A percentile compares a stretch with the other conserved stretches of the same genome.
Conservation (phyloP, 2,329 filamentous ascomycete genomes). For the Fusarium devonianum region DNA sequence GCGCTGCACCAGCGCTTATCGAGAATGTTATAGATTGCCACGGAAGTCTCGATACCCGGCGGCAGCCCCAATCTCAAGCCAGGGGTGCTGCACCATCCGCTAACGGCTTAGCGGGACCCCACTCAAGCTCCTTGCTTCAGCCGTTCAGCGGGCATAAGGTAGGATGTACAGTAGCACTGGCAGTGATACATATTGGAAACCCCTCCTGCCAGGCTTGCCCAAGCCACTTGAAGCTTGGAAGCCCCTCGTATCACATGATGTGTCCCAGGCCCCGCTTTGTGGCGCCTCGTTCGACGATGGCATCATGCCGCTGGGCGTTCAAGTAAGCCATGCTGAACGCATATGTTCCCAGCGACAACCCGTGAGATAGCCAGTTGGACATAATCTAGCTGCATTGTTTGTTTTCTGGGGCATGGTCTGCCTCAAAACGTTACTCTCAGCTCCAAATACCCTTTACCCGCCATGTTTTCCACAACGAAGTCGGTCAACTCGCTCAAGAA, state of each 20-base stretch:
- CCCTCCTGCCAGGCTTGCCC: background rate
- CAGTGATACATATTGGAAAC: too few relatives aligned
- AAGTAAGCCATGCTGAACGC: constrained; percentile 14
- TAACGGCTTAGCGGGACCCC: constrained; percentile 26
- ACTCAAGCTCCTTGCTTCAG: constrained; percentile 41
- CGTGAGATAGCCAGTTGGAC: constrained; percentile 5
- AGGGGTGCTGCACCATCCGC: constrained; percentile 27
- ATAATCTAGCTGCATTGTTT: background rate
- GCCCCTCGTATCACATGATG: constrained; percentile 38
- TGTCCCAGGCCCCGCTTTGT: constrained; percentile 23
- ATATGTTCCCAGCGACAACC: constrained; percentile 12
- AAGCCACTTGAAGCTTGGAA: constrained; percentile 27
- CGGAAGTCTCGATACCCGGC: constrained; percentile 33
- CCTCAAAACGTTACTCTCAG: background rate
- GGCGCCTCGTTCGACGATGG: constrained; percentile 39
- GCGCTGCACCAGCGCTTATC: background rate
- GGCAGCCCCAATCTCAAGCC: constrained; percentile 29
- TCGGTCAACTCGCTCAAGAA: constrained; percentile 48
- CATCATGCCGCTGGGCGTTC: constrained; percentile 31
- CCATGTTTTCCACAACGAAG: constrained; percentile 51
- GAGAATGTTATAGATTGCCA: constrained; percentile 17
- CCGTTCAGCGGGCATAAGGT: background rate
- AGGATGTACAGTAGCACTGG: too few relatives aligned
- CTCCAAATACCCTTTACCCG: constrained; percentile 42
- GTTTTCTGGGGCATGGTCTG: too few relatives aligned